Evolutionary conservation across 331 rosid species (phyloP).

Genomic region (Cydonia oblonga): DNA sequence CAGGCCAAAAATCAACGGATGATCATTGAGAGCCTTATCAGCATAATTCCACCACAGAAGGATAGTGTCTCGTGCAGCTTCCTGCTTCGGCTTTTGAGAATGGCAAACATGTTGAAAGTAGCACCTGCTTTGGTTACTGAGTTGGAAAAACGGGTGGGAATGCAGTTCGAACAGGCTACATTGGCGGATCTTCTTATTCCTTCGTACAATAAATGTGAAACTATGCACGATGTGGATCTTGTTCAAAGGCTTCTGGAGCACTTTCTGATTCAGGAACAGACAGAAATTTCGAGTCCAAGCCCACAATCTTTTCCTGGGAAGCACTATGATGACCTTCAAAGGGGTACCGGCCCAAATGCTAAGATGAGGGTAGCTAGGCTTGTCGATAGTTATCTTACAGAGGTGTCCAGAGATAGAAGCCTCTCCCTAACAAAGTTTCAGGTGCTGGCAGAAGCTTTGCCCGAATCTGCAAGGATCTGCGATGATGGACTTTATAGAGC

Average conservation of each 20-base stretch:
- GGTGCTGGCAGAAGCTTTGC: slow-evolving; percentile 93
- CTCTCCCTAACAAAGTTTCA: slow-evolving; percentile 92
- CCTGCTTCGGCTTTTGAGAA: slow-evolving; percentile 75
- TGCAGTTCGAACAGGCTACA: slow-evolving; percentile 92
- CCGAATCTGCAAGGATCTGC: slow-evolving; percentile 85
- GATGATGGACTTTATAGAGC: slow-evolving; percentile 98
- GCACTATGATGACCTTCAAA: slow-evolving; percentile 31
- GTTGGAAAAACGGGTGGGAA: slow-evolving; percentile 85
- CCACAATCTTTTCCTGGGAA: slow-evolving; percentile 47
- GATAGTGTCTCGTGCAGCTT: slow-evolving; percentile 91
- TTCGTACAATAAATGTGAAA: slow-evolving; percentile 50
- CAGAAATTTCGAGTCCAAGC: slow-evolving; percentile 64
- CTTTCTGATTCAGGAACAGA: slow-evolving; percentile 84
- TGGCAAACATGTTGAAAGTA: slow-evolving; percentile 76
- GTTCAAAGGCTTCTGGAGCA: slow-evolving; percentile 85
- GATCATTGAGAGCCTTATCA: slow-evolving; percentile 80
- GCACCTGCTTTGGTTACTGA: slow-evolving; percentile 90
- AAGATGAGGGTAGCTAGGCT: slow-evolving; percentile 92
- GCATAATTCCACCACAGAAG: slow-evolving; percentile 89
- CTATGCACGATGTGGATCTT: slow-evolving; percentile 84
- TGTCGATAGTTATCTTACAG: slow-evolving; percentile 92
- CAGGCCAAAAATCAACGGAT: slow-evolving; percentile 75
- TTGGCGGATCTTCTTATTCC: slow-evolving; percentile 71
- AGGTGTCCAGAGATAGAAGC: slow-evolving; percentile 79
- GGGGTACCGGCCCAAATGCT: slow-evolving; percentile 44